phyloP scores from a whole-genome alignment of 768 basidiomycete genomes.

The Xerocomus potaroensis region DNA sequence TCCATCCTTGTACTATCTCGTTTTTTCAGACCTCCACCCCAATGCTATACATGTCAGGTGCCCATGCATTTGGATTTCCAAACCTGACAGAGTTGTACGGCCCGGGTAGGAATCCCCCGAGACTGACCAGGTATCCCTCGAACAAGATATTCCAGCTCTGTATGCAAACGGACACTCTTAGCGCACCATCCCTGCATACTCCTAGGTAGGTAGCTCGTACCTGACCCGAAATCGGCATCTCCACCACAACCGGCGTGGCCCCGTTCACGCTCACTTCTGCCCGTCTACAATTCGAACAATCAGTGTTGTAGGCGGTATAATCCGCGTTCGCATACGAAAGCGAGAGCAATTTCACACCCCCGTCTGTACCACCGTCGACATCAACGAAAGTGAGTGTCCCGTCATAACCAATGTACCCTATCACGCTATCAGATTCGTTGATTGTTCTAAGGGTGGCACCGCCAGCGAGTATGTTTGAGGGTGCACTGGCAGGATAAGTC shows the following conservation, averaged over 20 bases:
- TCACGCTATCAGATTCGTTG: background rate
- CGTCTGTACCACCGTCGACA: constrained; percentile 3
- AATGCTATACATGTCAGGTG: constrained; percentile 6
- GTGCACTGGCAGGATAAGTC: background rate
- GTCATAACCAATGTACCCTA: background rate
- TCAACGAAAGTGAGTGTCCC: constrained; percentile 7
- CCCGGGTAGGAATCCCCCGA: constrained; percentile 10
- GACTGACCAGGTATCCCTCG: constrained; percentile 1
- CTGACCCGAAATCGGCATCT: constrained; percentile 11
- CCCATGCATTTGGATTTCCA: constrained; percentile 2
- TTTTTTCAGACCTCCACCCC: background rate
- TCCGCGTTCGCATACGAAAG: constrained; percentile 9
- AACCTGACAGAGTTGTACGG: constrained; percentile 2
- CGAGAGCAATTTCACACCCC: constrained; percentile 1
- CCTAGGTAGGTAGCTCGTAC: background rate
- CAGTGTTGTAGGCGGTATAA: constrained; percentile 3
- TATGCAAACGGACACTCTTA: too few species aligned
- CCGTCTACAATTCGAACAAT: constrained; percentile 7
- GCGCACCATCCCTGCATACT: too few species aligned
- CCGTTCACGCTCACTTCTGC: constrained; percentile 7
- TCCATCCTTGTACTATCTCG: too few species aligned
- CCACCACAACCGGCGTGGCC: background rate
- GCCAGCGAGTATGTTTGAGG: constrained; percentile 3
- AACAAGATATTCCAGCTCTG: constrained; percentile 5
- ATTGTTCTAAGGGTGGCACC: background rate